These are phyloP conservation scores for Leishmania amazonensis DNA, from an alignment of 208 protist species.

Conservation along the genomic window DNA sequence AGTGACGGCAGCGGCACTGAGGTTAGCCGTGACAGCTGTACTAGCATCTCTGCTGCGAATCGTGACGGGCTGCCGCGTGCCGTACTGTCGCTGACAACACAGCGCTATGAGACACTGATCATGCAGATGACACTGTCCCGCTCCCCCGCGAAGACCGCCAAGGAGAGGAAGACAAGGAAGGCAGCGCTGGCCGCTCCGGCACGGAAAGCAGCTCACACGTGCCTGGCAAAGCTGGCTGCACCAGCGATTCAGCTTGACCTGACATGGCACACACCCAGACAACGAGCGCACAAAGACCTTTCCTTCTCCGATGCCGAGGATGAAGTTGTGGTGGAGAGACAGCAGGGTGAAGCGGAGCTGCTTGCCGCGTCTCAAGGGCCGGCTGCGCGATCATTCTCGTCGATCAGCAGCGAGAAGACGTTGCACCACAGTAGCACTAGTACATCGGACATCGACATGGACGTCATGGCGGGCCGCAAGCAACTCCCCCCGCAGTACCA, in stretches of 20 bases:
- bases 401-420: slow-evolving; percentile 3
- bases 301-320: neutral
- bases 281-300: neutral
- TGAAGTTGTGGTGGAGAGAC: neutral
- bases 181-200: neutral
- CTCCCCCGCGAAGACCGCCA: neutral
- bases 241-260: slow-evolving; percentile 16
- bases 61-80: neutral
- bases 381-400: neutral
- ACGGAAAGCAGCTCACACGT: neutral
- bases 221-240: slow-evolving; percentile 16
- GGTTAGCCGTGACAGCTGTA: neutral
- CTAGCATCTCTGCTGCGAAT: neutral
- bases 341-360: neutral
- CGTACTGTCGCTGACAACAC: slow-evolving; percentile 22
- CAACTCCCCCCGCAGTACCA: slow-evolving; percentile 8
- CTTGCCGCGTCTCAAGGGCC: neutral
- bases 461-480: slow-evolving; percentile 26
- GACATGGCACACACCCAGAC: slow-evolving; percentile 7
- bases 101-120: slow-evolving; percentile 5
- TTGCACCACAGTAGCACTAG: slow-evolving; percentile 26
- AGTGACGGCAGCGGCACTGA: neutral
- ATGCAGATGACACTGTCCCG: slow-evolving; percentile 9
- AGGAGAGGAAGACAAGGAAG: neutral
- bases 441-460: slow-evolving; percentile 35